These are phyloP conservation scores for Trametes elegans DNA, from an alignment of 768 basidiomycete genomes.

Conservation along the genomic window DNA sequence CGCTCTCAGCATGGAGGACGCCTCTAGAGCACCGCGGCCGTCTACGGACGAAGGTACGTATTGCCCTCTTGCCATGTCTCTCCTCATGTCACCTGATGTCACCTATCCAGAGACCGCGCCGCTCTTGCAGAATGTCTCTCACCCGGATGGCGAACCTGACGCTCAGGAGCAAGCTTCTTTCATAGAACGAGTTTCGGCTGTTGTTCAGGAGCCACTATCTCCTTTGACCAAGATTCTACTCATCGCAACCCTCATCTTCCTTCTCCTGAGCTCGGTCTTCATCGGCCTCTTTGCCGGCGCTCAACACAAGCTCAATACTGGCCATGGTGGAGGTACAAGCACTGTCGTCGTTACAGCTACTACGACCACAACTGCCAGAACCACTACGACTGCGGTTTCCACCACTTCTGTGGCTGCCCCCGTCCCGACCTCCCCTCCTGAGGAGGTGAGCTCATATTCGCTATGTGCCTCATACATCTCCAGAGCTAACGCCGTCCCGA, in stretches of 20 bases:
- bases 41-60: slow-evolving; percentile 55
- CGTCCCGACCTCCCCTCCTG: slow-evolving; percentile 48
- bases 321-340: slow-evolving; percentile 39
- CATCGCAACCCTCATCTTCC: slow-evolving; percentile 67
- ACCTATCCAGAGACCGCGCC: slow-evolving; percentile 56
- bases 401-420: slow-evolving; percentile 44
- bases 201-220: slow-evolving; percentile 77
- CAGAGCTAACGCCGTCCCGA: background rate
- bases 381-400: slow-evolving; percentile 37
- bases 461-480: background rate
- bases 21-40: slow-evolving; percentile 43
- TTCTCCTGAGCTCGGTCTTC: slow-evolving; percentile 84
- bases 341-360: slow-evolving; percentile 40
- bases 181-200: slow-evolving; percentile 48
- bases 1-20: slow-evolving; percentile 50
- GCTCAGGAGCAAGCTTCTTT: slow-evolving; percentile 34
- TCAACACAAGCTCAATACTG: slow-evolving; percentile 68
- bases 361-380: slow-evolving; percentile 35
- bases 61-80: slow-evolving; percentile 8
- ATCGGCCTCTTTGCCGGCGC: slow-evolving; percentile 92
- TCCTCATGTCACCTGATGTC: slow-evolving; percentile 14
- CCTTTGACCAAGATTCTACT: slow-evolving; percentile 82
- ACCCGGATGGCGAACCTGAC: slow-evolving; percentile 31
- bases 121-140: slow-evolving; percentile 51
- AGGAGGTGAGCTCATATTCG: slow-evolving; percentile 43